A percentile compares a stretch with the other conserved stretches of the same genome.
These are phyloP conservation scores for Venturiaceae sp. DNA, from an alignment of 2,329 filamentous ascomycete species.

Conservation along the genomic window DNA sequence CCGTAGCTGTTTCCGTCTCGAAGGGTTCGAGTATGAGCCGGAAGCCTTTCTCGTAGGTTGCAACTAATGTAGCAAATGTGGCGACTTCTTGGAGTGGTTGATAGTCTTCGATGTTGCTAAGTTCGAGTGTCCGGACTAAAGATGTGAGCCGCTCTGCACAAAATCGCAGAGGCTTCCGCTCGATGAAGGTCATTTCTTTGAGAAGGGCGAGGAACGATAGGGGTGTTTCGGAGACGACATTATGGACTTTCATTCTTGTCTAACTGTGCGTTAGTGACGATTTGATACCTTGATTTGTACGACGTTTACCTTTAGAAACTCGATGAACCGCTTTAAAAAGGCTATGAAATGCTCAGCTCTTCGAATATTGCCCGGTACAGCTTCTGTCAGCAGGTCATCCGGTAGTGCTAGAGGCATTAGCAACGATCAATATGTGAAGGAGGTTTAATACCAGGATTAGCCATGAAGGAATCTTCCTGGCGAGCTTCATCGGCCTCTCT, in stretches of 20 bases:
- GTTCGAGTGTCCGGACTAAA: constrained; percentile 84
- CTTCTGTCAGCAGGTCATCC: constrained; percentile 89
- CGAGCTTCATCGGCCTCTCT: constrained; percentile 80
- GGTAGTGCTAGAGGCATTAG: constrained; percentile 67
- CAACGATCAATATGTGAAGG: not conserved
- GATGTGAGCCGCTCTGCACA: constrained; percentile 93
- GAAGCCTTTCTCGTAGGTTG: constrained; percentile 95
- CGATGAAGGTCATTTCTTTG: constrained; percentile 94
- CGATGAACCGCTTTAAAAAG: constrained; percentile 92
- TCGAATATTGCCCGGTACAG: constrained; percentile 91
- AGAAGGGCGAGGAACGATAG: constrained; percentile 88
- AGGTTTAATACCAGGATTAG: constrained; percentile 61
- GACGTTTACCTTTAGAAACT: constrained; percentile 66
- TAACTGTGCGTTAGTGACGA: constrained; percentile 22
- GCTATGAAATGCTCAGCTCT: constrained; percentile 92
- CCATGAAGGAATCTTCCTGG: constrained; percentile 93
- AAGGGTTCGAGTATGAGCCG: constrained; percentile 94
- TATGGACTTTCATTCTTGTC: constrained; percentile 95
- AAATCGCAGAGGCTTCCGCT: constrained; percentile 88
- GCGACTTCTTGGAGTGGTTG: constrained; percentile 95
- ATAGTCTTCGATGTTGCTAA: constrained; percentile 97
- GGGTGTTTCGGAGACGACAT: constrained; percentile 95
- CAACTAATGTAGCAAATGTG: constrained; percentile 89
- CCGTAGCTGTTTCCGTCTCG: constrained; percentile 88
- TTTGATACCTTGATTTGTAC: not conserved